Conservation (phyloP, 257 asterid genomes). For the Solanum clarkiae region DNA sequence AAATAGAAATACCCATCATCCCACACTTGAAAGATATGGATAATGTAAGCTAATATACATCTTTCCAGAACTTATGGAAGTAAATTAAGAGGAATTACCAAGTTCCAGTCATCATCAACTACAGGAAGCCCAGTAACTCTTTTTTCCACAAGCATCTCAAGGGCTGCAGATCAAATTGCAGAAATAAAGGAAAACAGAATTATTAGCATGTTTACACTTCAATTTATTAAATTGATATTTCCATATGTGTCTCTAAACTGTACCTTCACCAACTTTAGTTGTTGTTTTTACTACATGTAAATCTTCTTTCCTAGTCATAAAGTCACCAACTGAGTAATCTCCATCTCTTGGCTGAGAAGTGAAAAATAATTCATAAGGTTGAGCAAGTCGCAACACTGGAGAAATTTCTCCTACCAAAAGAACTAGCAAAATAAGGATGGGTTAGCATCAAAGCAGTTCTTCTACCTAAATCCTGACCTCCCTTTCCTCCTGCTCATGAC, state of each 20-base stretch:
- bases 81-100: constrained; percentile 37
- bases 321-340: constrained; percentile 67
- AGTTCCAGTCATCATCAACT: constrained; percentile 77
- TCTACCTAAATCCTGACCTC: not conserved
- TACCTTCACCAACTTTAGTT: constrained; percentile 87
- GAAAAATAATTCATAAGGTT: not conserved
- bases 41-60: not conserved
- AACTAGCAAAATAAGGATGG: not conserved
- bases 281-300: constrained; percentile 61
- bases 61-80: not conserved
- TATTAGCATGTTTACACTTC: not conserved
- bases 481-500: not conserved
- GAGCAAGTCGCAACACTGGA: not conserved
- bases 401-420: not conserved
- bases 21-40: not conserved
- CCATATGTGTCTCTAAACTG: not conserved
- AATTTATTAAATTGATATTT: not conserved
- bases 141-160: constrained; percentile 70
- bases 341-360: constrained; percentile 44
- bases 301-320: constrained; percentile 64
- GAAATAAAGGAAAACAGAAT: not conserved
- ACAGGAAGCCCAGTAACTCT: constrained; percentile 92
- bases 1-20: not conserved
- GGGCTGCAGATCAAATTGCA: constrained; percentile 34
- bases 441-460: not conserved